Evolutionary conservation across 1,284 basidiomycete genomes (phyloP).

Genomic region (Tilletia horrida): DNA sequence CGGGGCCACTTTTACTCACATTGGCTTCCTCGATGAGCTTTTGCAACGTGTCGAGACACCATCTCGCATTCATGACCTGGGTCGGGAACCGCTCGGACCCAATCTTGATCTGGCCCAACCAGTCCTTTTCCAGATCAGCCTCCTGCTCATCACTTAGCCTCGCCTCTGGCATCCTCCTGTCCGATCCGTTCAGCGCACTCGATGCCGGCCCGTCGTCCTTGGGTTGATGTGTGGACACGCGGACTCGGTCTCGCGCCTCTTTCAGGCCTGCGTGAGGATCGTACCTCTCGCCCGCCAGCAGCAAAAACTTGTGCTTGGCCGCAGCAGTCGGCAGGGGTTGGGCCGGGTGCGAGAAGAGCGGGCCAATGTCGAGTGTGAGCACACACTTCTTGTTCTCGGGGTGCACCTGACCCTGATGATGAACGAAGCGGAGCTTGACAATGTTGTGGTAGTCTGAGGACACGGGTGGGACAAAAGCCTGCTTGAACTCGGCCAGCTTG

Average conservation of each 20-base stretch:
- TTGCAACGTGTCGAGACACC: conserved; percentile 57
- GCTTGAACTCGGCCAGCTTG: conserved; percentile 30
- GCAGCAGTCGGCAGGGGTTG: conserved; percentile 22
- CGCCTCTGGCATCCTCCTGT: neutral
- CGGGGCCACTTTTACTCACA: too few relatives aligned
- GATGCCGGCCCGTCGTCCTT: conserved; percentile 11
- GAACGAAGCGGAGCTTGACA: conserved; percentile 49
- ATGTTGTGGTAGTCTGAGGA: conserved; percentile 33
- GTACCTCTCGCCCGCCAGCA: conserved; percentile 54
- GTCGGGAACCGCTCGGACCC: conserved; percentile 53
- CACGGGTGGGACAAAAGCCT: conserved; percentile 46
- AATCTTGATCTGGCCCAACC: conserved; percentile 51
- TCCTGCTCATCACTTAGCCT: neutral
- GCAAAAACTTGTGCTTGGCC: conserved; percentile 55
- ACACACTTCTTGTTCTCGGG: conserved; percentile 55
- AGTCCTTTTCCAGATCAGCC: conserved; percentile 10
- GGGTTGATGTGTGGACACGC: conserved; percentile 12
- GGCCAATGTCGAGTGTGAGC: conserved; percentile 40
- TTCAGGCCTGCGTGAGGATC: conserved; percentile 21
- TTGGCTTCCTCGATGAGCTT: conserved; percentile 53
- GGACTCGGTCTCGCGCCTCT: conserved; percentile 5
- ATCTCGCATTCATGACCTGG: conserved; percentile 56
- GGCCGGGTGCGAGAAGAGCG: conserved; percentile 36
- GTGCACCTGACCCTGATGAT: conserved; percentile 56
- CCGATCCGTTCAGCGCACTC: neutral